phyloP scores from a whole-genome alignment of 768 basidiomycete species.

The Lyophyllum decastes region DNA sequence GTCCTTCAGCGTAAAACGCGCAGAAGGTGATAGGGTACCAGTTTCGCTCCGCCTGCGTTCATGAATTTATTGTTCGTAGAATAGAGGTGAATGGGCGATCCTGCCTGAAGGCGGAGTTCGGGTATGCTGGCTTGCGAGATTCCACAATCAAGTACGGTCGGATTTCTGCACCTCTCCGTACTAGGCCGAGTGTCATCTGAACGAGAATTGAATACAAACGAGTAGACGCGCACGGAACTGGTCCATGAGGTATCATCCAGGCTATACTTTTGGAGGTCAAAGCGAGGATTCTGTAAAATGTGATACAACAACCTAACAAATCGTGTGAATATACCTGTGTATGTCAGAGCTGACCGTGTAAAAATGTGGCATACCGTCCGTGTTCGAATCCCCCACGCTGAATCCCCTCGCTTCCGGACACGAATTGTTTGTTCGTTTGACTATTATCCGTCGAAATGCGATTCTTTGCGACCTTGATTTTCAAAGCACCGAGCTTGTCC shows the following conservation, averaged over 20 bases:
- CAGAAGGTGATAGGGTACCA: slow-evolving; percentile 1
- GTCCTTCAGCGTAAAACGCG: not conserved
- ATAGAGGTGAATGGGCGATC: slow-evolving; percentile 25
- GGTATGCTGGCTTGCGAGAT: slow-evolving; percentile 39
- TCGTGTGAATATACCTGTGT: not conserved
- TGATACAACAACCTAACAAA: slow-evolving; percentile 30
- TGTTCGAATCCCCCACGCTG: slow-evolving; percentile 48
- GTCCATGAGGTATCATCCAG: slow-evolving; percentile 33
- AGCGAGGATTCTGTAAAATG: slow-evolving; percentile 23
- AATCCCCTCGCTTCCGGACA: slow-evolving; percentile 18
- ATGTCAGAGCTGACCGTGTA: not conserved
- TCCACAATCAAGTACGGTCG: slow-evolving; percentile 38
- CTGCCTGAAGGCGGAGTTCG: slow-evolving; percentile 13
- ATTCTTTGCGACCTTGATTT: slow-evolving; percentile 36
- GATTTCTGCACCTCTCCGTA: slow-evolving; percentile 28
- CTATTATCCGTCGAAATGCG: slow-evolving; percentile 38
- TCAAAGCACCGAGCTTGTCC: slow-evolving; percentile 39
- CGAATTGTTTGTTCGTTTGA: slow-evolving; percentile 41
- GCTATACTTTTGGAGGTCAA: slow-evolving; percentile 28
- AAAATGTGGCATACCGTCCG: slow-evolving; percentile 34
- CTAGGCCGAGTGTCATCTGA: slow-evolving; percentile 30
- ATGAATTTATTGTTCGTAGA: slow-evolving; percentile 19
- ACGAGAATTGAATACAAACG: slow-evolving; percentile 39
- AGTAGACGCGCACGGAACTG: slow-evolving; percentile 29
- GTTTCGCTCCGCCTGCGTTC: slow-evolving; percentile 5